Evolutionary conservation across 2,329 filamentous ascomycete species (phyloP).

Genomic region (Xylariaceae sp.): DNA sequence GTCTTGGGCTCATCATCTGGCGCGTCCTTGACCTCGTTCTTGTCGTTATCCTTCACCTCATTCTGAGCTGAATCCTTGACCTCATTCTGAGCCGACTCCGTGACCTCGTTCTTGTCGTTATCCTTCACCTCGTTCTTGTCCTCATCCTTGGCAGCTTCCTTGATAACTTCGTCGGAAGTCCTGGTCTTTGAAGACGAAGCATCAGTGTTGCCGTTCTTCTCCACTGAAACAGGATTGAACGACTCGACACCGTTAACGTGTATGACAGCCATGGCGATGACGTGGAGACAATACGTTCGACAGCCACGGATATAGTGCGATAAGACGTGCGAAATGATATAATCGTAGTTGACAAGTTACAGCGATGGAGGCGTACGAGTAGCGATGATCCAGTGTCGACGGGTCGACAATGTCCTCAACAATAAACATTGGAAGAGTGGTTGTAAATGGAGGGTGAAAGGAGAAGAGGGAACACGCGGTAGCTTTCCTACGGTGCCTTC

Average conservation of each 20-base stretch:
- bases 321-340: conserved; percentile 4
- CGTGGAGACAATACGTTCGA: conserved; percentile 26
- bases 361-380: not conserved
- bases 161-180: conserved; percentile 21
- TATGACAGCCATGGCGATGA: conserved; percentile 35
- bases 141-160: conserved; percentile 19
- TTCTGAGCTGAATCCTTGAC: no score
- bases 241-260: conserved; percentile 25
- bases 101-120: no score
- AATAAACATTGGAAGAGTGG: not conserved
- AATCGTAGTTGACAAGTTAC: not conserved
- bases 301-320: conserved; percentile 24
- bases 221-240: conserved; percentile 29
- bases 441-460: conserved; percentile 10
- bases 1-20: no score
- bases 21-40: no score
- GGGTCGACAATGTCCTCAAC: conserved; percentile 1
- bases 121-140: no score
- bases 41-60: no score
- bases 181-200: conserved; percentile 16
- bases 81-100: no score
- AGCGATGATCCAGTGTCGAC: conserved; percentile 8
- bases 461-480: conserved; percentile 9
- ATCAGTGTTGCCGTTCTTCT: conserved; percentile 29
- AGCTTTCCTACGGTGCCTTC: conserved; percentile 7